Percentiles rank a stretch among this genome's conserved stretches.
These are phyloP conservation scores for Stellera chamaejasme DNA, from an alignment of 345 rosid genomes.

Conservation along the genomic window DNA sequence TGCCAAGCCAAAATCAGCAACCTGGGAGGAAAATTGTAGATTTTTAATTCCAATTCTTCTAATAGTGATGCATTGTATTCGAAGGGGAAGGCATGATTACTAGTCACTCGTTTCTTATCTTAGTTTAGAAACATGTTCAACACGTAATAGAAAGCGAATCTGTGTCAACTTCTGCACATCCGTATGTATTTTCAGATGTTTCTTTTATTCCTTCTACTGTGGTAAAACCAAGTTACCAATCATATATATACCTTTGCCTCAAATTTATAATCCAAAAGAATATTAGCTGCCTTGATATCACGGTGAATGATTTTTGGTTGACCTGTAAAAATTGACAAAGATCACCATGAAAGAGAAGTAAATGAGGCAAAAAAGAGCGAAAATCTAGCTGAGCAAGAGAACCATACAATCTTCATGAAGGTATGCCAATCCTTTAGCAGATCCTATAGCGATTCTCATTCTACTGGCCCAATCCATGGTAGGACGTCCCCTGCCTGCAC, in stretches of 20 bases:
- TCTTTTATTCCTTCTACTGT: too few relatives aligned
- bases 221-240: too few relatives aligned
- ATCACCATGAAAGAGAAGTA: not conserved
- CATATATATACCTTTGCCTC: constrained; percentile 60
- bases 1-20: constrained; percentile 94
- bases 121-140: too few relatives aligned
- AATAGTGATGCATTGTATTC: not conserved
- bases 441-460: constrained; percentile 77
- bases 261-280: constrained; percentile 61
- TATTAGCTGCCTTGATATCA: constrained; percentile 85
- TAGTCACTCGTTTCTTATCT: too few relatives aligned
- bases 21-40: constrained; percentile 27
- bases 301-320: constrained; percentile 89
- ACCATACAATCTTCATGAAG: constrained; percentile 92
- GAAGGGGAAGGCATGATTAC: too few relatives aligned
- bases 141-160: too few relatives aligned
- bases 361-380: constrained; percentile 2
- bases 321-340: constrained; percentile 29
- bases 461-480: constrained; percentile 65
- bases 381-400: not conserved
- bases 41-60: not conserved
- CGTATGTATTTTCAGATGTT: too few relatives aligned
- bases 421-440: constrained; percentile 92
- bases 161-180: too few relatives aligned
- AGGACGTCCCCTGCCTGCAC: constrained; percentile 52